Conservation (phyloP, 2,329 filamentous ascomycete species). For the Verticillium nonalfalfae region DNA sequence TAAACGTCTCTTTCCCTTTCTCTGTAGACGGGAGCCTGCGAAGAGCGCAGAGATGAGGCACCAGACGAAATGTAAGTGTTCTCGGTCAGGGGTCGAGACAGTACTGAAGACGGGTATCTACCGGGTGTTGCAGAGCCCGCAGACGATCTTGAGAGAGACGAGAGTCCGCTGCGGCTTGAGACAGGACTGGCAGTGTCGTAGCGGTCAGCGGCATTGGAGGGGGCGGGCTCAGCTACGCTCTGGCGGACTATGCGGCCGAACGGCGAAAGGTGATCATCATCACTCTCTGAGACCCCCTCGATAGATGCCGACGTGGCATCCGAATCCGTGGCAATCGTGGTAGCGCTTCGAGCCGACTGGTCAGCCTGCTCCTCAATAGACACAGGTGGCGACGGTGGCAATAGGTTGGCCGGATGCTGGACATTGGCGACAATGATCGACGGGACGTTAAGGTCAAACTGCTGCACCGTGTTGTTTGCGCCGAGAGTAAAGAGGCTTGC, state of each 20-base stretch:
- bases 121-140: constrained; percentile 45
- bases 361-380: constrained; percentile 67
- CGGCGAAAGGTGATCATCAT: constrained; percentile 71
- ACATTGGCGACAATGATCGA: constrained; percentile 78
- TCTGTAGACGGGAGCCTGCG: constrained; percentile 14
- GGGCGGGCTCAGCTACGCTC: constrained; percentile 54
- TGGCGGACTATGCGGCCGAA: constrained; percentile 70
- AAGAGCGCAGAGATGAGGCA: constrained; percentile 44
- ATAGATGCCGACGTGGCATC: constrained; percentile 49
- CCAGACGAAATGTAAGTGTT: constrained; percentile 65
- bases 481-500: constrained; percentile 91
- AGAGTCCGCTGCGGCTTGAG: constrained; percentile 57
- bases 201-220: constrained; percentile 45
- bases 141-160: constrained; percentile 50
- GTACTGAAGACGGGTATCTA: constrained; percentile 41
- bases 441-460: constrained; percentile 86
- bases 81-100: constrained; percentile 51
- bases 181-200: constrained; percentile 62
- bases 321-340: constrained; percentile 43
- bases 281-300: constrained; percentile 63
- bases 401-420: constrained; percentile 73
- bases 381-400: constrained; percentile 77
- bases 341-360: constrained; percentile 36
- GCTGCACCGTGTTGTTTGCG: constrained; percentile 82
- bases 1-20: constrained; percentile 42